Evolutionary conservation across 83 land plant genomes (phyloP), one percentile per base, ranked within the genome.

Genomic region (Picea abies): DNA sequence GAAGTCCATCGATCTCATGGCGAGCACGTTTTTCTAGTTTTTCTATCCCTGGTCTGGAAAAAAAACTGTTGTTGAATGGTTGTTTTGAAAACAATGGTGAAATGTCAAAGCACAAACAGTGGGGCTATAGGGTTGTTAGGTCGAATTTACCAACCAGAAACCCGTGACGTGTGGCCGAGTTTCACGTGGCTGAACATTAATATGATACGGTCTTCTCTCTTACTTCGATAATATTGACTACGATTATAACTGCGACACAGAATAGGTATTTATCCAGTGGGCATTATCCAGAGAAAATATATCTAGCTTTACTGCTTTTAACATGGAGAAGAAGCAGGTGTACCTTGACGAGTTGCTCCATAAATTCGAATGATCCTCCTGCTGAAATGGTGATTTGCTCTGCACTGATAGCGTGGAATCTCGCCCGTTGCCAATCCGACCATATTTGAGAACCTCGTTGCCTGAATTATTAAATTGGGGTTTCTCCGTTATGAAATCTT

Each of bases 281-380:
- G 22, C 26, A 47, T 49, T 15, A 20, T 14, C 20, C 10, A 3
- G 58, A 41, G 49, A 14, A 47, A 56, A 47, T 75, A 11, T 22
- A 44, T 29, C 35, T 68, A 14, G 3, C 5, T 3, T 32, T 29
- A 26, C 39, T 69, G n/a, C 16, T 76, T 52, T 76, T 76, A 14
- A 44, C n/a, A 5, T 58, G 60, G 56, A 67, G 12, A 47, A 39
- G n/a, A n/a, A 25, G 44, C 16, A 64, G 5, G 39, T 41, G 63
- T 82, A 89, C 93, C 93, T 91, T 41, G 90, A 86, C 11, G 93
- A 83, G 83, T 88, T 90, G 73, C 85, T 90, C 90, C 90, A 87
- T 23, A 82, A 71, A 35, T 63, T 82, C 16, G 83, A 79, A 22
- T 75, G 12, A 22, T 75, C 58, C 16, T 75, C 78, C 58, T 75